Conservation (phyloP, 139 green algal genomes). For the Coccomyxa sp. region DNA sequence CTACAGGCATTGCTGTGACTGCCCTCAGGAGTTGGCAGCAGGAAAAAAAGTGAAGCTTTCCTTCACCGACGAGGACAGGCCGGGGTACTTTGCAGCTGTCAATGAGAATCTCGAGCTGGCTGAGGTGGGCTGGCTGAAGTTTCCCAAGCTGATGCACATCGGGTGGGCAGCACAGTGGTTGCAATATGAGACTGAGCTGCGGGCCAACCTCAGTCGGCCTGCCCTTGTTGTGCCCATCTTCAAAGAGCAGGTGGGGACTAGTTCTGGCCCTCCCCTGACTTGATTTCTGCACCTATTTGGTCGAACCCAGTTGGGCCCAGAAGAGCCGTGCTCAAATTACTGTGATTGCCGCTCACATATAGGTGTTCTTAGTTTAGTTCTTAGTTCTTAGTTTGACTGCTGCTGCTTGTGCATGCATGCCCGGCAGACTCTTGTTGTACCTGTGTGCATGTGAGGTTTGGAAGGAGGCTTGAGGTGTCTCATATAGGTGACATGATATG, state of each 20-base stretch:
- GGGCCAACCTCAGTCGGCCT: background rate
- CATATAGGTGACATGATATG: no score
- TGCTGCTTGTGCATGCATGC: no score
- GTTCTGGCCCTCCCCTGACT: background rate
- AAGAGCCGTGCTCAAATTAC: background rate
- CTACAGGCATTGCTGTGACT: background rate
- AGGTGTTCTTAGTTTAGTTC: background rate
- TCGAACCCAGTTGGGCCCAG: background rate
- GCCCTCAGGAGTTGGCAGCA: background rate
- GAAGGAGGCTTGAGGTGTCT: no score
- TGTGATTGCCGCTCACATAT: background rate
- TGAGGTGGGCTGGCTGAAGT: conserved; percentile 30
- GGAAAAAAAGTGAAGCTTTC: background rate
- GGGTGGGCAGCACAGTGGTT: conserved; percentile 33
- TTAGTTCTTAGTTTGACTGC: background rate
- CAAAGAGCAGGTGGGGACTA: conserved; percentile 5
- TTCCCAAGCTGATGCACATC: conserved; percentile 27
- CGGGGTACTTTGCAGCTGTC: conserved; percentile 22
- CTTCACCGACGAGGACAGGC: conserved; percentile 11
- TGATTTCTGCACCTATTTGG: background rate
- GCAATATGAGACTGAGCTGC: conserved; percentile 13
- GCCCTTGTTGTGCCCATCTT: conserved; percentile 29
- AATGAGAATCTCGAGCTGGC: conserved; percentile 7
- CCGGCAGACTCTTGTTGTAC: no score
- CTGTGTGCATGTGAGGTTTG: no score